These are phyloP conservation scores for Diplodia sapinea DNA, from an alignment of 2,329 filamentous ascomycete species.

Conservation along the genomic window DNA sequence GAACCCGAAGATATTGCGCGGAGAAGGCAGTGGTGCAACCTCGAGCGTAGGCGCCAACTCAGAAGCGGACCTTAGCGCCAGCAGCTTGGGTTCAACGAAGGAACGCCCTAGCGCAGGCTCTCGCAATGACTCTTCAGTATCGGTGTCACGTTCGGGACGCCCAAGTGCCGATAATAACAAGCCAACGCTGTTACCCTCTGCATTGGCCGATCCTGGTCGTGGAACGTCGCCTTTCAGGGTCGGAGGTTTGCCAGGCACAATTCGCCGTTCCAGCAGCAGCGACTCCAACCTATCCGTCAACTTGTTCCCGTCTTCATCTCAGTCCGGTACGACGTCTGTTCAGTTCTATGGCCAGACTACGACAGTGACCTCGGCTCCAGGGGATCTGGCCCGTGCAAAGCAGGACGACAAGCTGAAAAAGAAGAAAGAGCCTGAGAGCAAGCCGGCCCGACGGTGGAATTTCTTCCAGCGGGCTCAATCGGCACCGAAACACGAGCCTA, in stretches of 20 bases:
- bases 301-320: background rate
- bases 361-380: background rate
- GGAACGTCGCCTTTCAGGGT: conserved; percentile 39
- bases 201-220: conserved; percentile 46
- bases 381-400: background rate
- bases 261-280: conserved; percentile 36
- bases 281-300: conserved; percentile 17
- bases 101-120: conserved; percentile 6
- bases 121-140: conserved; percentile 26
- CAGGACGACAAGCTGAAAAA: conserved; percentile 35
- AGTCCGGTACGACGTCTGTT: background rate
- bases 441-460: conserved; percentile 60
- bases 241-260: conserved; percentile 38
- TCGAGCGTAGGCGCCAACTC: conserved; percentile 33
- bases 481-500: conserved; percentile 42
- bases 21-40: conserved; percentile 49
- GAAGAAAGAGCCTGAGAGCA: conserved; percentile 37
- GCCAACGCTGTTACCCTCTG: conserved; percentile 45
- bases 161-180: conserved; percentile 36
- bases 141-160: conserved; percentile 33
- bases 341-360: background rate
- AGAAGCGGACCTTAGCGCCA: conserved; percentile 45
- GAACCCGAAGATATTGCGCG: conserved; percentile 52
- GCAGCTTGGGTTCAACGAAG: conserved; percentile 42
- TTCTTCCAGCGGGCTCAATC: conserved; percentile 62